phyloP scores from a whole-genome alignment of 73 alveolate species.

The Uronychia setigera region DNA sequence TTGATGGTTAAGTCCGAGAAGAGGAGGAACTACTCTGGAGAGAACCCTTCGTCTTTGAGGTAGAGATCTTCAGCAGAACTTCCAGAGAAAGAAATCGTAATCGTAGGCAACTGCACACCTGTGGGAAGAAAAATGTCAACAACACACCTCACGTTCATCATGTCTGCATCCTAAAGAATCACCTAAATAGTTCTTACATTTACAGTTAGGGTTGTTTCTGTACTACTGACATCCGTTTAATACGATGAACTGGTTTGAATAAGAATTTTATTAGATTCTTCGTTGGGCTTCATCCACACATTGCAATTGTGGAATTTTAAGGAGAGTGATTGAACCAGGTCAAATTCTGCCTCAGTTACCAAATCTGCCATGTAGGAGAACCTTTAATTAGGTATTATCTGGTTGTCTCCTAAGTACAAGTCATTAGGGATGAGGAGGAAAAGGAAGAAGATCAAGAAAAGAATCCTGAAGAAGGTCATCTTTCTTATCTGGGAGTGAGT shows the following conservation, averaged over 20 bases:
- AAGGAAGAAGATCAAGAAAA: not conserved
- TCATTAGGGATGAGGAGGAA: slow-evolving; percentile 2
- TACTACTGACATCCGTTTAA: not conserved
- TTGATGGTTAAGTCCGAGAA: not conserved
- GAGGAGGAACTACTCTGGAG: not conserved
- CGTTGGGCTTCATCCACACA: not conserved
- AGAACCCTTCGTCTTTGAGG: not conserved
- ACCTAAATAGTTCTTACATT: too few species aligned
- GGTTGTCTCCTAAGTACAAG: not conserved
- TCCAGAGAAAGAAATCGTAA: not conserved
- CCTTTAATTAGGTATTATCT: not conserved
- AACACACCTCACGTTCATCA: not conserved
- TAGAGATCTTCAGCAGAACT: not conserved
- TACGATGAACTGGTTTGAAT: not conserved
- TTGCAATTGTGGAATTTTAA: not conserved
- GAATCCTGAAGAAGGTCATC: not conserved
- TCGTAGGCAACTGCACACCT: not conserved
- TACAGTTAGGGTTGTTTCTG: not conserved
- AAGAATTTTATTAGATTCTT: not conserved
- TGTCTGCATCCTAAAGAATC: not conserved
- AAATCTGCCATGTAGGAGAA: not conserved
- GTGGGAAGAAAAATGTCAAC: not conserved
- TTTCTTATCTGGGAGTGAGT: not conserved
- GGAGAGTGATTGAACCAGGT: not conserved
- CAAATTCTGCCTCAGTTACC: not conserved